A percentile compares a stretch with the other conserved stretches of the same genome.
Conservation (phyloP, 2,329 filamentous ascomycete genomes). For the Delphinella strobiligena region DNA sequence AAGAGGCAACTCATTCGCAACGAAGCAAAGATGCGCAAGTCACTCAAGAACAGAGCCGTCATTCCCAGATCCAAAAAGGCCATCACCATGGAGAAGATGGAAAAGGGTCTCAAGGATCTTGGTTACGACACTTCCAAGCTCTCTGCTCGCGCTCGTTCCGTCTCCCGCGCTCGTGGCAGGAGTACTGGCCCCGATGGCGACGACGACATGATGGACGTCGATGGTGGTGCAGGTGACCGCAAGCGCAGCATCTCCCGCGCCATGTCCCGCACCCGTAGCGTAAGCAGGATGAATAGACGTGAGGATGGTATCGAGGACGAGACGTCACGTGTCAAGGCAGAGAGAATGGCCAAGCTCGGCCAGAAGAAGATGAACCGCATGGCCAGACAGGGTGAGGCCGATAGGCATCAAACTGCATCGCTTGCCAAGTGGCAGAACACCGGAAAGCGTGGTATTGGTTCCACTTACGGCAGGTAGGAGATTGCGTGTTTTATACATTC, state of each 20-base stretch:
- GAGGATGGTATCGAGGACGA: constrained; percentile 67
- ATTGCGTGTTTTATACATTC: not conserved
- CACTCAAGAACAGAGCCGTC: constrained; percentile 89
- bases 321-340: constrained; percentile 60
- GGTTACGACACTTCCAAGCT: constrained; percentile 74
- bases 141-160: constrained; percentile 57
- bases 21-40: constrained; percentile 89
- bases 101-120: constrained; percentile 70
- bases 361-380: constrained; percentile 99
- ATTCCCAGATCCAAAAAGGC: constrained; percentile 75
- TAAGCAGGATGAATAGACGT: constrained; percentile 54
- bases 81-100: constrained; percentile 77
- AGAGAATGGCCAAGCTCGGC: constrained; percentile 73
- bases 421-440: constrained; percentile 85
- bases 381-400: constrained; percentile 92
- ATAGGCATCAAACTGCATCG: constrained; percentile 73
- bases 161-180: constrained; percentile 56
- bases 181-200: constrained; percentile 47
- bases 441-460: constrained; percentile 90
- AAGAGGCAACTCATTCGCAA: constrained; percentile 89
- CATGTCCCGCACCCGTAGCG: constrained; percentile 57
- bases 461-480: constrained; percentile 49
- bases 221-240: constrained; percentile 22
- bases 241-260: constrained; percentile 37
- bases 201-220: constrained; percentile 62